Evolutionary conservation across 805 yeast genomes (phyloP), one percentile per base, ranked within the genome.

Genomic region (Blastobotrys americana): DNA sequence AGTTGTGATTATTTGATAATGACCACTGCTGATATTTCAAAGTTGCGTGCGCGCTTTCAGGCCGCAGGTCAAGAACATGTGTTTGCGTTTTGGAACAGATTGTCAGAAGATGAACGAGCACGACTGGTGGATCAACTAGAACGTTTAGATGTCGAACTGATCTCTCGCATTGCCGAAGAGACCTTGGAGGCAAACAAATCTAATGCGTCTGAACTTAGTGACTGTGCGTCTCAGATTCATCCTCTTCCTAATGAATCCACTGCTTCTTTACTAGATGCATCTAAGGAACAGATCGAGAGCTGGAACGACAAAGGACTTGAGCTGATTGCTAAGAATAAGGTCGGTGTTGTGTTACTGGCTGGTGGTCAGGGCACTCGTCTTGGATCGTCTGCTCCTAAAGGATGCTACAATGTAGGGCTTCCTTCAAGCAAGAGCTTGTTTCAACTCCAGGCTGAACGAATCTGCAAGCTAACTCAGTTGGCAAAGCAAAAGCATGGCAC

Each of bases 301-400:
- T 82, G 82, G 77, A 53, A 56, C 18, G 45, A 63, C 2, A 35
- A 66, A 13, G 99, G 98, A 10, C 63, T 81, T 15, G 68, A 77
- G 20, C 84, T 90, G 23, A 81, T 93, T 43, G 63, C 76, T 15
- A 63, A 69, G 10, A 82, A 82, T 51, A 77, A 83, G 57, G 97
- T 90, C 19, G 98, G 87, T 27, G 90, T 93, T 3, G 71, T 93
- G 36, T 70, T 93, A 42, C 82, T 93, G 84, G 97, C 99, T 9
- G 99, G 99, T 45, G 99, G 99, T 41, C 98, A 93, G 65, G 99
- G 99, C 25, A 84, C 97, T 5, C 74, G 99, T 50, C 71, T 93
- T 44, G 98, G 98, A 1, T 87, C 96, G 1, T 68, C 79, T 3
- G 77, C 70, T 20, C 99, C 99, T 31, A 93, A 93, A 65, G 99